A percentile compares a stretch with the other conserved stretches of the same genome.
These are phyloP conservation scores for Mangifera indica DNA, from an alignment of 345 rosid genomes.

Conservation along the genomic window DNA sequence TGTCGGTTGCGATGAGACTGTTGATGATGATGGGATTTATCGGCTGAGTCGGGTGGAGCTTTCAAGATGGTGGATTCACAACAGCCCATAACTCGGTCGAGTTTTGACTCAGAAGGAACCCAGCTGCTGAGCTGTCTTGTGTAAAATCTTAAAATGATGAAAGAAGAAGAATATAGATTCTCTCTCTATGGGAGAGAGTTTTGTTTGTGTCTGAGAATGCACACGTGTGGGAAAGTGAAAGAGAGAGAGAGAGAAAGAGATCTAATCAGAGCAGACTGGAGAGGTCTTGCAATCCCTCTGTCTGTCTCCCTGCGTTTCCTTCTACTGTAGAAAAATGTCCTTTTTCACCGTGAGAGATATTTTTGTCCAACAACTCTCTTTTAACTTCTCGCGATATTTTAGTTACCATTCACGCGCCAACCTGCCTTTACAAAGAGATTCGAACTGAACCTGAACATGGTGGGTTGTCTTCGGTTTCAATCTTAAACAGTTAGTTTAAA, in stretches of 20 bases:
- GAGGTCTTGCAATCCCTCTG: conserved; percentile 11
- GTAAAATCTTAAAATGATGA: too few species aligned
- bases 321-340: conserved; percentile 24
- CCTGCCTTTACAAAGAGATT: too few species aligned
- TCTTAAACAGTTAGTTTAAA: too few species aligned
- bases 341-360: conserved; percentile 32
- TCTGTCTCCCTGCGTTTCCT: conserved; percentile 22
- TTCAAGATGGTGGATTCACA: conserved; percentile 47
- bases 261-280: conserved; percentile 11
- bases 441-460: too few species aligned
- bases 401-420: neutral
- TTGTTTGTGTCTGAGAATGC: conserved; percentile 7
- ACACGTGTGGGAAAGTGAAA: conserved; percentile 20
- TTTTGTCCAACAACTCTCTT: conserved; percentile 17
- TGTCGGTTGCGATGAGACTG: conserved; percentile 15
- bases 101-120: conserved; percentile 25
- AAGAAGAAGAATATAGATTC: conserved; percentile 1
- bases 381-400: conserved; percentile 19
- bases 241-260: conserved; percentile 8
- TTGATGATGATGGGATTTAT: conserved; percentile 17
- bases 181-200: neutral
- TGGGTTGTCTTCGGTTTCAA: too few species aligned
- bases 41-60: conserved; percentile 22
- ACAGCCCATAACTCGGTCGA: conserved; percentile 60
- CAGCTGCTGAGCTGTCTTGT: neutral